phyloP scores from a whole-genome alignment of 805 yeast species.

The Candida quercuum region DNA sequence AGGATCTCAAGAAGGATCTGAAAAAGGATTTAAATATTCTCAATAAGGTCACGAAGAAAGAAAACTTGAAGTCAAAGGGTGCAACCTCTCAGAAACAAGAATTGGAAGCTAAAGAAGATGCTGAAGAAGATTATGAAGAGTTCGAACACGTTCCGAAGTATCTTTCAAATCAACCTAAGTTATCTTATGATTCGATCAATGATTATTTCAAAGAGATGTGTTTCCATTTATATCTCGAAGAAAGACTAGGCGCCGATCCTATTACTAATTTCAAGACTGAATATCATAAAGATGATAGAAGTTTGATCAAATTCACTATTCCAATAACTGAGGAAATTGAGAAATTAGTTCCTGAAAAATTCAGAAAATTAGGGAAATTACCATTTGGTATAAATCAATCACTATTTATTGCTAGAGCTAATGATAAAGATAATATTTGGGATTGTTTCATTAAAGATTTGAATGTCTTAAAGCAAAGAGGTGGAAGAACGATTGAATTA shows the following conservation, averaged over 20 bases:
- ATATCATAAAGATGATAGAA: constrained; percentile 43
- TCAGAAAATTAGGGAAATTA: constrained; percentile 46
- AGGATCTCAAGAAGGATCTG: not conserved
- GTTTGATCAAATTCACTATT: constrained; percentile 37
- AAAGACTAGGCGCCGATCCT: constrained; percentile 42
- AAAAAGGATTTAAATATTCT: constrained; percentile 2
- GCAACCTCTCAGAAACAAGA: constrained; percentile 2
- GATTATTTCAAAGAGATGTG: constrained; percentile 56
- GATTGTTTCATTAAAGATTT: constrained; percentile 48
- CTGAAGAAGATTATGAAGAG: constrained; percentile 20
- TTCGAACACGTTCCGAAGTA: constrained; percentile 22
- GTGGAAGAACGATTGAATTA: constrained; percentile 32
- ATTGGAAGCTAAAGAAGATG: constrained; percentile 1
- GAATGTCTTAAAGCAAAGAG: constrained; percentile 25
- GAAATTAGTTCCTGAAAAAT: constrained; percentile 43
- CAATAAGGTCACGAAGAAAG: no score
- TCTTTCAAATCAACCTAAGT: constrained; percentile 30
- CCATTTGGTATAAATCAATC: constrained; percentile 60
- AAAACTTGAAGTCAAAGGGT: not conserved
- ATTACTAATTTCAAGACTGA: constrained; percentile 43
- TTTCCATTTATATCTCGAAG: constrained; percentile 59
- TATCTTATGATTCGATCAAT: constrained; percentile 43
- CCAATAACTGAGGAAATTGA: constrained; percentile 43
- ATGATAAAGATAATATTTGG: constrained; percentile 52
- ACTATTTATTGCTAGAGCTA: constrained; percentile 41